A percentile compares a stretch with the other conserved stretches of the same genome.
Conservation (phyloP, 495 filamentous ascomycete species). For the Bathelium albidoporum region DNA sequence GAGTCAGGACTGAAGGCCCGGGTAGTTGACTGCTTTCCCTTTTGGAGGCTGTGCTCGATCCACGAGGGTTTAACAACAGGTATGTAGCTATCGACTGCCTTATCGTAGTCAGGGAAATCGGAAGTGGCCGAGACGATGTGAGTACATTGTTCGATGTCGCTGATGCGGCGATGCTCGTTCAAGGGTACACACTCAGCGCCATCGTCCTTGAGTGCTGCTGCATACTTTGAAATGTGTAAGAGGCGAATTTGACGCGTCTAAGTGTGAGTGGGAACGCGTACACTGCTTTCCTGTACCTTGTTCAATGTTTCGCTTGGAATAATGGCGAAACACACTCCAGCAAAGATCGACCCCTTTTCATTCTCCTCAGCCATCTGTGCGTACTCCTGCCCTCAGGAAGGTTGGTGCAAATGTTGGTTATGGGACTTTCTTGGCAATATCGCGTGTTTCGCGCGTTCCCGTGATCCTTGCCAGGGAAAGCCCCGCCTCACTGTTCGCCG, state of each 20-base stretch:
- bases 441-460: not conserved
- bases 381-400: not conserved
- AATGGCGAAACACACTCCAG: conserved; percentile 12
- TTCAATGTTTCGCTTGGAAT: conserved; percentile 14
- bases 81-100: conserved; percentile 59
- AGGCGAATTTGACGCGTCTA: no score
- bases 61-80: conserved; percentile 79
- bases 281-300: not conserved
- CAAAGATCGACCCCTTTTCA: conserved; percentile 5
- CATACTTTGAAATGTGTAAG: conserved; percentile 12
- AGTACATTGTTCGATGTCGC: conserved; percentile 34
- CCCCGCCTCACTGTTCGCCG: no score
- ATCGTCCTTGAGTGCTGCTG: not conserved
- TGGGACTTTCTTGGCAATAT: not conserved
- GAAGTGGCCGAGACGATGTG: conserved; percentile 77
- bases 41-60: conserved; percentile 58
- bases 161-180: conserved; percentile 9
- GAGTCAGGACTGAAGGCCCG: conserved; percentile 86
- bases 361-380: conserved; percentile 3
- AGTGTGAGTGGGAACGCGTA: not conserved
- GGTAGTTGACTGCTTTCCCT: conserved; percentile 60
- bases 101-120: conserved; percentile 76
- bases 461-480: not conserved
- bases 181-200: conserved; percentile 12
- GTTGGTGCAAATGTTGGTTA: not conserved